Base-by-base conservation (phyloP, 2,329 filamentous ascomycete species). In the Aquanectria penicillioides region DNA sequence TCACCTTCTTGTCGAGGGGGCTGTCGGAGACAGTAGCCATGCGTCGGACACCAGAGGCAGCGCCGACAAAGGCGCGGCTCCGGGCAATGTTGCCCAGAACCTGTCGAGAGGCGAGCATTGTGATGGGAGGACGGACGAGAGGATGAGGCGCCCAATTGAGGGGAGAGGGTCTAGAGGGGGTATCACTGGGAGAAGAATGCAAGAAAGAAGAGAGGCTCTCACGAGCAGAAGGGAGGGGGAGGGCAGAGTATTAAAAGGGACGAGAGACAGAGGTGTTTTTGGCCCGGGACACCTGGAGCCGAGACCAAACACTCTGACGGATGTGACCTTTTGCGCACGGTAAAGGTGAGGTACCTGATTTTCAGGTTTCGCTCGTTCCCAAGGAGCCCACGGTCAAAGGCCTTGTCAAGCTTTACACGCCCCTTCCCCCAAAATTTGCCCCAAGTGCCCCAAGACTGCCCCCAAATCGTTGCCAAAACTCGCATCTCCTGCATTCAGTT, bases 11-110 rank as follows among this genome's bases (percentile, higher is more conserved):
- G 83, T 94, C 92, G 70, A 99, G 89, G 71, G 93, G 88, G 75
- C 88, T 89, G 81, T 97, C 92, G 73, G 88, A 86, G 74, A 93
- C 90, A 71, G 94, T 96, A 66, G 94, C 94, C 84, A 97, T 89
- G 71, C 88, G 84, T 71, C 88, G 86, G 73, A 88, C 77, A 75
- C 85, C 81, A 73, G 89, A 78, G 84, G 88, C 80, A 78, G 81
- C 80, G 71, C 80, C 76, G 70, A 75, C 75, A 62, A 81, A 71
- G 75, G 80, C 81, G 73, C 88, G 84, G 80, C 81, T 81, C 80
- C 85, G 86, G 83, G 86, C 84, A 71, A 85, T 75, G 72, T 76
- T 78, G 83, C 86, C 87, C 82, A 89, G 82, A 78, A 89, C 81
- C 82, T 89, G 88, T 83, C 88, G 84, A 75, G 88, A 86, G 73